Base-by-base conservation (phyloP, 2,329 filamentous ascomycete genomes). In the Tolypocladium sp. region DNA sequence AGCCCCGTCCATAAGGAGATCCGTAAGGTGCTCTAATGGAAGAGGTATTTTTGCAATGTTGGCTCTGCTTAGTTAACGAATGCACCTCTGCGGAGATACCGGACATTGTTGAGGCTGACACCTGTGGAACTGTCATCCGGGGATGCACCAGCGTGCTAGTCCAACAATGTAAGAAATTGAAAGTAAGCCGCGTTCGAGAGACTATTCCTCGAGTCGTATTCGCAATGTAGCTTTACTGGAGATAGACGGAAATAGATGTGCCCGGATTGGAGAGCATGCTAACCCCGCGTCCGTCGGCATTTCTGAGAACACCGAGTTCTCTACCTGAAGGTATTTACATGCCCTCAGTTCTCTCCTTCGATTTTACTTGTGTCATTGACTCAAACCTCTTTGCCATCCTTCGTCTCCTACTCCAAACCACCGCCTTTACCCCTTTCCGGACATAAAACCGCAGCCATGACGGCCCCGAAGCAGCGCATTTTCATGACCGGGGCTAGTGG, bases 401-500 rank as follows among this genome's bases (percentile, higher is more conserved):
- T 9, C 33, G 33, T 33, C 33, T 9, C 9, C 33, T n/a, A n/a
- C n/a, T n/a, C 33, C 33, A 8, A 33, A 7, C 13, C 2, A 30
- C 7, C 25, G 3, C 25, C 15, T 30, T 30, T 51, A 51, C 33
- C 6, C 33, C 9, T 30, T 17, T 13, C 12, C 4, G 25, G 3
- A 37, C 25, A 22, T n/a, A 8, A 7, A 6, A 2, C 25, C 41
- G 37, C 25, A 56, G 37, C 27, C 30, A 54, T 54, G 52, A 12
- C 33, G 52, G 37, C 20, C 8, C 52, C 17, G 52, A 54, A 38
- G 4, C 52, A 22, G 22, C 57, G 57, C 46, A 55, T 65, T 55
- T 77, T 77, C 67, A 69, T 78, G 7, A 77, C 75, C 44, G 75
- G 75, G 3, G 75, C 69, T 13, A 72, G 63, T 56, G 75, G 75